Percentiles rank a stretch among this genome's conserved stretches.
phyloP scores from a whole-genome alignment of 164 flowering plant species.

The Cinnamomum micranthum region DNA sequence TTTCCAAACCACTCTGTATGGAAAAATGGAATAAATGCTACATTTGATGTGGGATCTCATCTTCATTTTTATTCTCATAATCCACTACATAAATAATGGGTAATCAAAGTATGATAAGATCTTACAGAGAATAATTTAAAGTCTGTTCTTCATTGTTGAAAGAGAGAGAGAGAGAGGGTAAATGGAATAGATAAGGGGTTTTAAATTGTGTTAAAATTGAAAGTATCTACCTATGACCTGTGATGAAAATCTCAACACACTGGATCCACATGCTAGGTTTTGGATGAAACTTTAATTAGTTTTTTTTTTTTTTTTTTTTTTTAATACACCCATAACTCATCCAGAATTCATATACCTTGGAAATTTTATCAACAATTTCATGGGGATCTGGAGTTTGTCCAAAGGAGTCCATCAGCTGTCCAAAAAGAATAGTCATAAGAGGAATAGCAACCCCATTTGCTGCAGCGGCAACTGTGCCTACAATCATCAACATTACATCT shows the following conservation, averaged over 20 bases:
- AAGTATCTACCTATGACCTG: background rate
- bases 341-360: slow-evolving; percentile 25
- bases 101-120: too few species aligned
- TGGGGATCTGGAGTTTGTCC: slow-evolving; percentile 17
- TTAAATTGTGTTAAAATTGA: background rate
- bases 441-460: slow-evolving; percentile 42
- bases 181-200: too few species aligned
- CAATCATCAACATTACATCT: slow-evolving; percentile 18
- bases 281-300: background rate
- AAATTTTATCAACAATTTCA: slow-evolving; percentile 25
- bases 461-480: slow-evolving; percentile 36
- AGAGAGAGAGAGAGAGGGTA: background rate
- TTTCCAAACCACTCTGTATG: too few species aligned
- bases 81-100: too few species aligned
- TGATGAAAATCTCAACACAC: background rate
- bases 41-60: too few species aligned
- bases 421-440: slow-evolving; percentile 37
- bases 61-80: too few species aligned
- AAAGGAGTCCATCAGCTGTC: slow-evolving; percentile 27
- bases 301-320: too few species aligned
- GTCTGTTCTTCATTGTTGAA: background rate
- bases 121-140: too few species aligned
- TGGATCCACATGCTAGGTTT: background rate
- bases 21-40: too few species aligned
- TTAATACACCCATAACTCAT: too few species aligned